A percentile compares a stretch with the other conserved stretches of the same genome.
These are phyloP conservation scores for Aspergillus eucalypticola DNA, from an alignment of 2,329 filamentous ascomycete species.

Conservation along the genomic window DNA sequence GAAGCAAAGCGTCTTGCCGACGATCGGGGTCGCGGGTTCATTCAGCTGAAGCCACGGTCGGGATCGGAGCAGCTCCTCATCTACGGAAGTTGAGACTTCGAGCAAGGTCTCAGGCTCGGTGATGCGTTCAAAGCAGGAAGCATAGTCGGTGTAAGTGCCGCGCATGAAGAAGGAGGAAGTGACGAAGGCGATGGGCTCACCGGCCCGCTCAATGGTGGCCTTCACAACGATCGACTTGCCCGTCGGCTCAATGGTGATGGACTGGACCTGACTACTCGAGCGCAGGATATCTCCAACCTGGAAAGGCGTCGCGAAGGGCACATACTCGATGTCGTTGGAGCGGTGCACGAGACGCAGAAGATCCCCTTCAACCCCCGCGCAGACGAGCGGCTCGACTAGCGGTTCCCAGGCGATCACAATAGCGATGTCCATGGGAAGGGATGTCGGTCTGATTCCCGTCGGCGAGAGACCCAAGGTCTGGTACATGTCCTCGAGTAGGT, in stretches of 20 bases:
- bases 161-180: constrained; percentile 5
- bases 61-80: constrained; percentile 1
- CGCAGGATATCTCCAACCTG: neutral
- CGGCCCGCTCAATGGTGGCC: neutral
- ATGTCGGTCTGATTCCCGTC: neutral
- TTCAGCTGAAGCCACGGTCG: constrained; percentile 8
- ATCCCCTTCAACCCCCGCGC: neutral
- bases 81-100: neutral
- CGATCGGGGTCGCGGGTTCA: neutral
- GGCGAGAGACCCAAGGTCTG: neutral
- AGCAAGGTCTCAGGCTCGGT: neutral
- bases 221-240: constrained; percentile 3
- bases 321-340: neutral
- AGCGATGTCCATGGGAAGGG: constrained; percentile 5
- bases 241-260: neutral
- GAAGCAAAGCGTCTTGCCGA: constrained; percentile 6
- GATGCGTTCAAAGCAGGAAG: neutral
- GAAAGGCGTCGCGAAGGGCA: neutral
- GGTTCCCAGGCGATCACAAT: constrained; percentile 9
- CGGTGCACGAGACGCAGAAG: constrained; percentile 8
- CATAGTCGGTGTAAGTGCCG: neutral
- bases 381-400: constrained; percentile 1
- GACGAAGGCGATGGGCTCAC: neutral
- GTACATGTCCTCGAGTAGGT: neutral
- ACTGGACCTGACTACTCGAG: neutral